These are phyloP conservation scores for Dimocarpus longan DNA, from an alignment of 345 rosid genomes.

Conservation along the genomic window DNA sequence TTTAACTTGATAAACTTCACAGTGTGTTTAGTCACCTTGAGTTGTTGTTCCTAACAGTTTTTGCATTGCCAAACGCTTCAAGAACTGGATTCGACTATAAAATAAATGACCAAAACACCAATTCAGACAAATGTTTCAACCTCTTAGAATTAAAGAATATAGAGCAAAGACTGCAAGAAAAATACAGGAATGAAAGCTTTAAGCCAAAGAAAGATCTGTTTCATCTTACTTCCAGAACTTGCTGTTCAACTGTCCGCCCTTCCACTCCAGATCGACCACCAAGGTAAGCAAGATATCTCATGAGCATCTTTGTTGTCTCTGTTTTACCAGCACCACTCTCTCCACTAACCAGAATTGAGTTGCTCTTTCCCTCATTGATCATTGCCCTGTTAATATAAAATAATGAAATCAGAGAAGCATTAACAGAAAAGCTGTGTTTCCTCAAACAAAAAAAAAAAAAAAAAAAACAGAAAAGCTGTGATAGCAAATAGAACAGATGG, in stretches of 20 bases:
- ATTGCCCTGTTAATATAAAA: conserved; percentile 67
- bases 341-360: conserved; percentile 99
- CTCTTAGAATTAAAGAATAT: conserved; percentile 5
- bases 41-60: conserved; percentile 97
- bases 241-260: conserved; percentile 99
- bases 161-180: conserved; percentile 11
- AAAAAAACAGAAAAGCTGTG: conserved; percentile 9
- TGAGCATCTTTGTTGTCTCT: conserved; percentile 99
- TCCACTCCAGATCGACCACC: conserved; percentile 99
- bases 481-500: conserved; percentile 19
- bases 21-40: conserved; percentile 64
- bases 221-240: conserved; percentile 92
- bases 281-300: conserved; percentile 97
- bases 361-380: conserved; percentile 98
- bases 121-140: conserved; percentile 24
- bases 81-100: conserved; percentile 99
- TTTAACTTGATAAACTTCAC: conserved; percentile 13
- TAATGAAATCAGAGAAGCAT: conserved; percentile 32
- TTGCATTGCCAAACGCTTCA: conserved; percentile 99
- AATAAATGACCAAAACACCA: conserved; percentile 31
- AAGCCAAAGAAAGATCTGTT: conserved; percentile 17
- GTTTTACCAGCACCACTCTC: conserved; percentile 99
- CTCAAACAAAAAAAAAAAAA: too few species aligned
- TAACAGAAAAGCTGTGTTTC: conserved; percentile 9
- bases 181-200: neutral